Base-by-base conservation (phyloP, 2,329 filamentous ascomycete species). In the Mycosphaerelloides madeirae region DNA sequence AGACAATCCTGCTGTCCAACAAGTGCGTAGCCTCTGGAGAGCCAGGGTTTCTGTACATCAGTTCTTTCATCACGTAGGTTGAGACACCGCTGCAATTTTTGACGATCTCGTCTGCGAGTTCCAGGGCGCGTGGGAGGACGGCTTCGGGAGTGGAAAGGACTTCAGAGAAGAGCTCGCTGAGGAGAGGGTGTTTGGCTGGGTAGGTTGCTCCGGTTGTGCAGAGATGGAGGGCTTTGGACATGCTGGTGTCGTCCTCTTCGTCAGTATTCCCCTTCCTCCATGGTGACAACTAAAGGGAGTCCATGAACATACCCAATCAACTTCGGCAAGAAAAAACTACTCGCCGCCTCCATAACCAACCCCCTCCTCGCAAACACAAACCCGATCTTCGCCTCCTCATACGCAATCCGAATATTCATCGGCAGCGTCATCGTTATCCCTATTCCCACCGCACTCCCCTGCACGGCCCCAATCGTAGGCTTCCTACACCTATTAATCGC, bases 321-420 rank as follows among this genome's bases (percentile, higher is more conserved):
- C 0, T 82, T 76, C 2, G 85, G 84, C 29, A 89, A 71, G 69
- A 86, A 89, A 65, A 77, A 89, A 7, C 79, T 82, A 39, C 76
- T 80, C 59, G 78, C 83, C 0, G 82, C 84, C 65, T 90, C 85
- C 77, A 85, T 83, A 47, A 80, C 73, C 57, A 89, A 73, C 1
- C 84, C 85, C 33, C 84, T 74, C 19, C 83, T 76, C 18, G 77
- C 74, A 63, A 89, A 90, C 14, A 87, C 83, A 60, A 88, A 86
- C 41, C 84, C 85, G 50, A 88, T 77, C 59, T 84, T 84, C 2
- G 83, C 81, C 9, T 68, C 65, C 31, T 67, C 61, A 52, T 77
- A 79, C 31, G 68, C 72, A 22, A 77, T 67, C 32, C 77, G 70
- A 42, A 80, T 79, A 25, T 70, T 71, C 59, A 76, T 76, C 15